Percentiles rank a stretch among this genome's conserved stretches.
Conservation (phyloP, 805 yeast species). For the Lachancea meyersii region DNA sequence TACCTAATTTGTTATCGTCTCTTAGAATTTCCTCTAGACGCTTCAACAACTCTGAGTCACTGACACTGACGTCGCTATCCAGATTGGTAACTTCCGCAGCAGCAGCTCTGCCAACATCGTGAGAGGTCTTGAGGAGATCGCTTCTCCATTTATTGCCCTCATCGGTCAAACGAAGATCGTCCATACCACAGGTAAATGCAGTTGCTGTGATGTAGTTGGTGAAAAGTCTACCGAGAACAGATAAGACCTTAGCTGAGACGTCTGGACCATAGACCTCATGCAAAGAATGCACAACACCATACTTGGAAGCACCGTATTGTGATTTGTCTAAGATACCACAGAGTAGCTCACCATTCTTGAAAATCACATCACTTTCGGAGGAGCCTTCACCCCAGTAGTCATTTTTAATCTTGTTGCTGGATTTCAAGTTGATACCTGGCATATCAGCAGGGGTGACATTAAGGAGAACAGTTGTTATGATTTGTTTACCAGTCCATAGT, state of each 20-base stretch:
- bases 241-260: conserved; percentile 80
- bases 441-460: conserved; percentile 81
- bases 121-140: conserved; percentile 70
- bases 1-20: conserved; percentile 86
- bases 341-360: conserved; percentile 79
- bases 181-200: conserved; percentile 99
- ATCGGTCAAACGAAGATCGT: conserved; percentile 83
- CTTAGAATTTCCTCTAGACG: conserved; percentile 92
- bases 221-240: conserved; percentile 91
- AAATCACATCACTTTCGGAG: conserved; percentile 76
- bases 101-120: conserved; percentile 81
- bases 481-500: conserved; percentile 97
- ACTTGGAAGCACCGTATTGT: conserved; percentile 96
- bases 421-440: conserved; percentile 83
- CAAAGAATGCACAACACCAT: conserved; percentile 92
- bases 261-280: conserved; percentile 93
- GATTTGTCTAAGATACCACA: conserved; percentile 95
- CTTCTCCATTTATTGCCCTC: conserved; percentile 89
- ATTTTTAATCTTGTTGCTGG: conserved; percentile 84
- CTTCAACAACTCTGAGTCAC: conserved; percentile 72
- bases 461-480: conserved; percentile 82
- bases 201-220: conserved; percentile 88
- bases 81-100: conserved; percentile 93
- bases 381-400: conserved; percentile 92
- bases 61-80: conserved; percentile 41